These are phyloP conservation scores for Carallia pectinifolia DNA, from an alignment of 345 rosid species.

Conservation along the genomic window DNA sequence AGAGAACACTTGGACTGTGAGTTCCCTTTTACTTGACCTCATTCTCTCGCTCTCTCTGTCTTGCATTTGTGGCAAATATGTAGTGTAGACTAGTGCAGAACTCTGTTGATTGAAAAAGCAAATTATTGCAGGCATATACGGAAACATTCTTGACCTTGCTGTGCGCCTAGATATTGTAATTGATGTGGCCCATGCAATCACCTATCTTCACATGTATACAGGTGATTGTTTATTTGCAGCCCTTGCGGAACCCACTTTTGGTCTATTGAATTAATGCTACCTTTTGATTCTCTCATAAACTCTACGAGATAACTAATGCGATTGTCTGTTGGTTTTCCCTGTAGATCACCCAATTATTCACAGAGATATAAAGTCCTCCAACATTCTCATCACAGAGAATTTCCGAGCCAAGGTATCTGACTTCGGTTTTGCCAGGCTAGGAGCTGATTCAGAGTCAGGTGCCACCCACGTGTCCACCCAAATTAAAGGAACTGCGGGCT, in stretches of 20 bases:
- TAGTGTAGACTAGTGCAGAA: conserved; percentile 3
- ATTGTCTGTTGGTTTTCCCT: conserved; percentile 14
- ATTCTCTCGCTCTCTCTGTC: too few species aligned
- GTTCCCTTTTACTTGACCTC: conserved; percentile 17
- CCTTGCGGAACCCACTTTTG: not conserved
- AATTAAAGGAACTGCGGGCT: conserved; percentile 97
- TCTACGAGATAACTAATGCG: conserved; percentile 3
- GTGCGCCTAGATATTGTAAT: conserved; percentile 72
- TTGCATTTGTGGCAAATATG: too few species aligned
- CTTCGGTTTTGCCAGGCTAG: conserved; percentile 86
- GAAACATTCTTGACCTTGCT: conserved; percentile 59
- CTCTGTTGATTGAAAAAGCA: conserved; percentile 17
- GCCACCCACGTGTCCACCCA: conserved; percentile 93
- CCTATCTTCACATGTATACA: conserved; percentile 97
- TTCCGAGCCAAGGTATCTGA: conserved; percentile 90
- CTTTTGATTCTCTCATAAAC: not conserved
- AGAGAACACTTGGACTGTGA: conserved; percentile 91
- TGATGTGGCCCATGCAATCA: conserved; percentile 88
- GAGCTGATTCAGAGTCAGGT: conserved; percentile 75
- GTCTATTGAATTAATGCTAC: not conserved
- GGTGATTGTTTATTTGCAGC: conserved; percentile 34
- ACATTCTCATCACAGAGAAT: conserved; percentile 83
- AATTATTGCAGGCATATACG: conserved; percentile 50
- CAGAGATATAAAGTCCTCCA: conserved; percentile 92
- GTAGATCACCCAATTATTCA: conserved; percentile 96